Evolutionary conservation across 2,329 filamentous ascomycete species (phyloP), one percentile per base, ranked within the genome.

Genomic region (Ophiosphaerella herpotricha): DNA sequence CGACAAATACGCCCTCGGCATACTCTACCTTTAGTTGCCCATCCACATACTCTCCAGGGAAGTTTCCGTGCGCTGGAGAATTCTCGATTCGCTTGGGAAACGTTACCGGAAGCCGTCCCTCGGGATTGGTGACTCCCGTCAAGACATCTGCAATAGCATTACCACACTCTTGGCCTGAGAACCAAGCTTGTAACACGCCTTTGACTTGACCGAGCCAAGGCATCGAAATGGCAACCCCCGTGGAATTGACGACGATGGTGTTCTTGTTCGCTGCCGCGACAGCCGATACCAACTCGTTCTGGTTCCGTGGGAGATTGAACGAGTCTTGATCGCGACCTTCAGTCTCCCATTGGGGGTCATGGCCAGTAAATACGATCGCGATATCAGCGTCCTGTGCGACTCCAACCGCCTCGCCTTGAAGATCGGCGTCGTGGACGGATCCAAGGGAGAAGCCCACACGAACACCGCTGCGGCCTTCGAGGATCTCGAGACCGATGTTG

Each of bases 111-210:
- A 96, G 76, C 48, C 88, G 86, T 9, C 91, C 91, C 40, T 83
- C 89, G 0, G 86, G 85, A 61, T 90, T 92, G 7, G 85, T 80
- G 16, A 85, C 80, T 3, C 91, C 91, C 46, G 91, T 88, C 1
- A 96, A 75, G 1, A 96, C 80, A 60, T 94, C 88, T 1, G 83
- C 82, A 4, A 96, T 78, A 0, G 90, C 89, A 52, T 88, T 86
- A 9, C 91, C 91, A 34, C 86, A 90, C 70, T 96, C 90, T 66
- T 96, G 85, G 1, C 91, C 91, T 0, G 90, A 90, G 2, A 95
- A 78, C 64, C 94, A 89, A 5, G 89, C 90, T 43, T 92, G 80
- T 1, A 96, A 67, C 0, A 95, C 84, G 0, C 87, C 85, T 64
- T 90, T 89, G 52, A 95, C 83, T 13, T 83, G 82, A 0, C 91